Evolutionary conservation across 768 basidiomycete genomes (phyloP).

Genomic region (Pleurotus pulmonarius): DNA sequence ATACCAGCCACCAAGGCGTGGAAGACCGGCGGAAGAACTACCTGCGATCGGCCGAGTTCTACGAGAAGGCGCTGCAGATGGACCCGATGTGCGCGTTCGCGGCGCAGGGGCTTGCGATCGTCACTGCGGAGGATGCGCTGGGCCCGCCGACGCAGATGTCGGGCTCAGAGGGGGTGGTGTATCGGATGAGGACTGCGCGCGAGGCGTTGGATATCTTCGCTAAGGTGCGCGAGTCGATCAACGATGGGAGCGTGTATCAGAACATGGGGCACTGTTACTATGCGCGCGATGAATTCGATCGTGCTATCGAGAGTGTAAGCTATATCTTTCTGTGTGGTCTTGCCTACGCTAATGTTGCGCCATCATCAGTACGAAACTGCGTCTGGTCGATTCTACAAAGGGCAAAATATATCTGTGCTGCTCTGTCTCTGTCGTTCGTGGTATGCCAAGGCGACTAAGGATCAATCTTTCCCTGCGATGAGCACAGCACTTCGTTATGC

Average conservation of each 20-base stretch:
- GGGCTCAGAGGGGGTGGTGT: constrained; percentile 58
- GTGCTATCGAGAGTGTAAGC: constrained; percentile 92
- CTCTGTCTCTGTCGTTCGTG: constrained; percentile 89
- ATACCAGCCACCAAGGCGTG: constrained; percentile 47
- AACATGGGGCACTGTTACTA: constrained; percentile 98
- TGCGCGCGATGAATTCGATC: constrained; percentile 88
- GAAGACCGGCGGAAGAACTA: constrained; percentile 79
- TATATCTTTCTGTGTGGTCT: not conserved
- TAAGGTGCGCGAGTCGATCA: constrained; percentile 84
- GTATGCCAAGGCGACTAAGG: constrained; percentile 92
- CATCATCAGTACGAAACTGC: constrained; percentile 83
- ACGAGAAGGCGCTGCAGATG: constrained; percentile 82
- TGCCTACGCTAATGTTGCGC: not conserved
- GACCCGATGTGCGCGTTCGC: constrained; percentile 89
- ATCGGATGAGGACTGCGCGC: constrained; percentile 67
- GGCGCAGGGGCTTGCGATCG: constrained; percentile 93
- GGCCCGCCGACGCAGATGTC: constrained; percentile 47
- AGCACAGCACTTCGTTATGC: constrained; percentile 80
- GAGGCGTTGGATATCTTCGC: constrained; percentile 89
- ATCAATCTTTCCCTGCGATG: constrained; percentile 81
- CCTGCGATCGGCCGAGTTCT: constrained; percentile 83
- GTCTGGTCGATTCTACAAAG: constrained; percentile 69
- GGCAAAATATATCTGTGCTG: constrained; percentile 71
- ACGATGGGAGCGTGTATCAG: constrained; percentile 81
- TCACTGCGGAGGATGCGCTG: constrained; percentile 88